A percentile compares a stretch with the other conserved stretches of the same genome.
Conservation (phyloP, 371 early-diverging fungal species). For the Apophysomyces elegans region DNA sequence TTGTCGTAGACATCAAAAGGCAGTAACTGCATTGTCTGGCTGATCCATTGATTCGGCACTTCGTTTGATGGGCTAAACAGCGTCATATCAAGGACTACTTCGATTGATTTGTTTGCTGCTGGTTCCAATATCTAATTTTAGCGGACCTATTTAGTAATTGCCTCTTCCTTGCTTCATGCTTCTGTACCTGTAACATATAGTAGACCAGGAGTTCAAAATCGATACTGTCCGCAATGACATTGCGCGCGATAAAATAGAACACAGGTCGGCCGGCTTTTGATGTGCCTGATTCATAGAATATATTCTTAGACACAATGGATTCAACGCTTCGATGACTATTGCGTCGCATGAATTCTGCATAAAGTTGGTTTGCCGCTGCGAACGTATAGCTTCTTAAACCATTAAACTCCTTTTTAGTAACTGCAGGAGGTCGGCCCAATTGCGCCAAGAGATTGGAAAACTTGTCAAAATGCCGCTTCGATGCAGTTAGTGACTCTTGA, state of each 20-base stretch:
- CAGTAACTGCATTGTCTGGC: slow-evolving; percentile 69
- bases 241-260: slow-evolving; percentile 79
- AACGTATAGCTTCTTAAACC: slow-evolving; percentile 29
- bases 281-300: slow-evolving; percentile 78
- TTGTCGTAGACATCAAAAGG: slow-evolving; percentile 62
- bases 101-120: slow-evolving; percentile 59
- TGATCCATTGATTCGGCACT: slow-evolving; percentile 71
- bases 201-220: slow-evolving; percentile 84
- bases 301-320: slow-evolving; percentile 59
- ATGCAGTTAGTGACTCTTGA: slow-evolving; percentile 17
- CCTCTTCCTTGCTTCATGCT: background rate
- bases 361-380: slow-evolving; percentile 55
- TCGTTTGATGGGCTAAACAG: slow-evolving; percentile 77
- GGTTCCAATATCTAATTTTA: slow-evolving; percentile 52
- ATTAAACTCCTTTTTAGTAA: slow-evolving; percentile 31
- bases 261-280: slow-evolving; percentile 80
- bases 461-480: slow-evolving; percentile 67
- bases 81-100: slow-evolving; percentile 80
- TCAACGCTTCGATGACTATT: slow-evolving; percentile 65
- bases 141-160: background rate
- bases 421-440: slow-evolving; percentile 72
- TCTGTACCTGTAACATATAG: slow-evolving; percentile 63
- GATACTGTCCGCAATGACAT: slow-evolving; percentile 68
- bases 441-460: slow-evolving; percentile 81
- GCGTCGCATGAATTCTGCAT: slow-evolving; percentile 78